Base-by-base conservation (phyloP, 2,329 filamentous ascomycete species). In the Dactylonectria macrodidyma region DNA sequence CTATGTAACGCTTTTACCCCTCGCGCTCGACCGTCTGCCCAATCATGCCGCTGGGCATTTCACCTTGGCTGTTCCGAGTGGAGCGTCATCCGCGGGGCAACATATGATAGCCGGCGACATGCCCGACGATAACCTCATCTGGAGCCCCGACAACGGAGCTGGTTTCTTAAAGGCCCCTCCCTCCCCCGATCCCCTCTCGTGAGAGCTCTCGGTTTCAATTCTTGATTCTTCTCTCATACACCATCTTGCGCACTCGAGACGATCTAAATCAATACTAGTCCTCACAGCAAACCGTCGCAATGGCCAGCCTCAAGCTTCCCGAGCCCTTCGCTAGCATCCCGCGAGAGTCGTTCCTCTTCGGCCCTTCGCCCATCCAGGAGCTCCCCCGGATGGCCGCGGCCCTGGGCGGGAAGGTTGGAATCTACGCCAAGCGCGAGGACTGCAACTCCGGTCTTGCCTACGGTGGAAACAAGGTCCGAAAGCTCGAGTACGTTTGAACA, bases 361-460 rank as follows among this genome's bases (percentile, higher is more conserved):
- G 89, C 1, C 88, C 90, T 16, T 92, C 91, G 0, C 91, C 91
- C 34, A 91, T 93, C 75, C 90, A 93, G 76, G 79, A 84, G 59
- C 87, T 94, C 41, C 88, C 90, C 62, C 86, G 90, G 69, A 92
- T 93, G 75, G 90, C 89, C 36, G 78, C 84, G 60, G 88, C 88
- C 26, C 85, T 93, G 5, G 86, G 88, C 56, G 86, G 86, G 34
- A 86, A 86, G 72, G 88, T 92, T 47, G 83, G 85, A 22, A 86
- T 93, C 70, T 93, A 89, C 76, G 91, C 91, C 60, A 93, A 93
- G 80, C 87, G 91, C 58, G 91, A 93, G 71, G 92, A 93, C 80
- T 89, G 90, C 76, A 92, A 91, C 80, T 91, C 89, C 2, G 88
- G 87, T 0, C 85, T 92, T 19, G 90, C 90, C 3, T 92, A 86